phyloP scores from a whole-genome alignment of 2,329 filamentous ascomycete genomes.

The Ceratocystis colombiana region DNA sequence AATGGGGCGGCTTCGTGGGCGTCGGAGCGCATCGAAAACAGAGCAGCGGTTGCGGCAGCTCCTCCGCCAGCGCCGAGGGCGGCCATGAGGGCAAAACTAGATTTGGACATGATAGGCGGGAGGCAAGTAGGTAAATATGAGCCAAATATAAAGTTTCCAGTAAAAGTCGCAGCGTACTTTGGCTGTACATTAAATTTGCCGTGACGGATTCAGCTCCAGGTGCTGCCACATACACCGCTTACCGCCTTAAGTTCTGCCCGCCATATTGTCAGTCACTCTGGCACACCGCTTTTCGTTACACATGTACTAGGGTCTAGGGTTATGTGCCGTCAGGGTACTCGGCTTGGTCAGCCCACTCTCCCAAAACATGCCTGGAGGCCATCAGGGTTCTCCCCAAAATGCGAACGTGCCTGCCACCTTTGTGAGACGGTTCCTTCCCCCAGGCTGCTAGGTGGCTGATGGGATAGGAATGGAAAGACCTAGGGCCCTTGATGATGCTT shows the following conservation, averaged over 20 bases:
- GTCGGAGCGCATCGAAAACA: conserved; percentile 48
- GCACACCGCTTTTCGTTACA: background rate
- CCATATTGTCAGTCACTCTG: background rate
- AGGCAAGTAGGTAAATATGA: background rate
- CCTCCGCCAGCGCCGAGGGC: conserved; percentile 66
- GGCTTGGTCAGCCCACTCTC: background rate
- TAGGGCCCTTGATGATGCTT: no score
- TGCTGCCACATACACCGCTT: background rate
- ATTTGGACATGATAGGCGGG: conserved; percentile 57
- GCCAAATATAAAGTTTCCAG: background rate
- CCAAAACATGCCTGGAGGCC: background rate
- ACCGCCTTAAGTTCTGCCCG: background rate
- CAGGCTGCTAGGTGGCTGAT: background rate
- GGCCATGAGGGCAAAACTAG: conserved; percentile 64
- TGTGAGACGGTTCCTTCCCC: background rate
- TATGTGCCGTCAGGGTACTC: background rate
- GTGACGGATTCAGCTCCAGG: background rate
- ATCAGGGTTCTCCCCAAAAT: conserved; percentile 12
- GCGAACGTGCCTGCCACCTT: background rate
- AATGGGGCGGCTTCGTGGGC: background rate
- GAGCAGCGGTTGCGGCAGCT: conserved; percentile 60
- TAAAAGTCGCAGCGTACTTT: background rate
- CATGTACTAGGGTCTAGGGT: background rate
- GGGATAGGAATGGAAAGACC: background rate
- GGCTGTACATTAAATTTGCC: background rate